Percentiles rank a stretch among this genome's conserved stretches.
phyloP scores from a whole-genome alignment of 768 basidiomycete genomes.

The Candolleomyces aberdarensis region DNA sequence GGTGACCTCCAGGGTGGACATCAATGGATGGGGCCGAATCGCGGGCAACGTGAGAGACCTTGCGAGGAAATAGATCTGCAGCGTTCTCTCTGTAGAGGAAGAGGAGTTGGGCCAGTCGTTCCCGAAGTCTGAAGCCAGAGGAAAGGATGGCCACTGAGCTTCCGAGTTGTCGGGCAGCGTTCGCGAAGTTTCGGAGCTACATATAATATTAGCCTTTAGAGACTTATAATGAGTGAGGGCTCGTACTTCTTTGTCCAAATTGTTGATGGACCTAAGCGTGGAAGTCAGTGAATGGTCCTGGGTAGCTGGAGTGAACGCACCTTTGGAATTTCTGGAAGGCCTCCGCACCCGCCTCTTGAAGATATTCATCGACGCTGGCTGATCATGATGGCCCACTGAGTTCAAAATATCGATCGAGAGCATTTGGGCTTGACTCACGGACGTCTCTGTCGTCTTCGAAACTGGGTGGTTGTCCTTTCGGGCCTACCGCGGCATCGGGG shows the following conservation, averaged over 20 bases:
- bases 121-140: conserved; percentile 68
- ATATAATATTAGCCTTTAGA: conserved; percentile 1
- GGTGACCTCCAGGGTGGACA: conserved; percentile 25
- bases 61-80: conserved; percentile 72
- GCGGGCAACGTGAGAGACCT: conserved; percentile 43
- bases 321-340: conserved; percentile 61
- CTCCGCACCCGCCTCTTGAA: conserved; percentile 66
- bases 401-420: no score
- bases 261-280: conserved; percentile 47
- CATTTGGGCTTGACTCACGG: conserved; percentile 44
- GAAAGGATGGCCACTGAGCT: conserved; percentile 76
- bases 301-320: conserved; percentile 28
- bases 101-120: conserved; percentile 63
- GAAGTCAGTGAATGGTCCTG: conserved; percentile 2
- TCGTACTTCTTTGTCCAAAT: conserved; percentile 61
- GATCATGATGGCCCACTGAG: not conserved
- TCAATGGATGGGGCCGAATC: conserved; percentile 29
- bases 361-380: conserved; percentile 68
- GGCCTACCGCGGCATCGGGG: conserved; percentile 17
- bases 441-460: conserved; percentile 65
- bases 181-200: conserved; percentile 74
- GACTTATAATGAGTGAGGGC: not conserved
- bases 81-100: conserved; percentile 75
- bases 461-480: conserved; percentile 37
- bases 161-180: conserved; percentile 72